Evolutionary conservation across 1,284 basidiomycete genomes (phyloP).

Genomic region (Trichosporon ovoides): DNA sequence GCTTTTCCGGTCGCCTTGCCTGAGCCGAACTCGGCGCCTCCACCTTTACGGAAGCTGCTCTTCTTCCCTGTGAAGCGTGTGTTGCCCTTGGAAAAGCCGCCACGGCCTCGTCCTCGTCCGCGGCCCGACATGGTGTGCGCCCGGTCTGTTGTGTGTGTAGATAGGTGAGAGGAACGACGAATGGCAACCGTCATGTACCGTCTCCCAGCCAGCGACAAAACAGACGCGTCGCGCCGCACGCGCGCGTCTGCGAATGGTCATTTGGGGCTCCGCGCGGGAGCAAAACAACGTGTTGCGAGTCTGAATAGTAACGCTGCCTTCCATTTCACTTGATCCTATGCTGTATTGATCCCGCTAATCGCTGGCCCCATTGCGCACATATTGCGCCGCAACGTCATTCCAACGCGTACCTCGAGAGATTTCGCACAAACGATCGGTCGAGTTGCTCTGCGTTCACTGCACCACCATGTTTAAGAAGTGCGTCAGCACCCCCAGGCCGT

Average conservation of each 20-base stretch:
- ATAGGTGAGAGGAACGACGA: background rate
- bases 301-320: background rate
- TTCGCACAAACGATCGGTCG: background rate
- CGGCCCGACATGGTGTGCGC: slow-evolving; percentile 18
- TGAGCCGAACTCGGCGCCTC: slow-evolving; percentile 15
- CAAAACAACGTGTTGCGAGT: background rate
- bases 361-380: background rate
- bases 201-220: background rate
- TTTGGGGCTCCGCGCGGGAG: slow-evolving; percentile 3
- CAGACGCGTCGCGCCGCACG: slow-evolving; percentile 2
- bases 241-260: slow-evolving; percentile 2
- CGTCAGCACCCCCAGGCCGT: slow-evolving; percentile 3
- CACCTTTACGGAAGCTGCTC: slow-evolving; percentile 13
- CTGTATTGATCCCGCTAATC: background rate
- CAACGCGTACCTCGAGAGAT: background rate
- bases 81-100: slow-evolving; percentile 40
- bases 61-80: slow-evolving; percentile 46
- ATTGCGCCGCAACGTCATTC: background rate
- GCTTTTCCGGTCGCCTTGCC: slow-evolving; percentile 37
- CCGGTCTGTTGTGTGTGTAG: background rate
- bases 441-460: background rate
- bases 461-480: slow-evolving; percentile 46
- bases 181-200: background rate
- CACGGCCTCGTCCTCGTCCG: slow-evolving; percentile 55
- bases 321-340: too few relatives aligned